A percentile compares a stretch with the other conserved stretches of the same genome.
Evolutionary conservation across 768 basidiomycete species (phyloP).

Genomic region (Hypholoma sublateritium): DNA sequence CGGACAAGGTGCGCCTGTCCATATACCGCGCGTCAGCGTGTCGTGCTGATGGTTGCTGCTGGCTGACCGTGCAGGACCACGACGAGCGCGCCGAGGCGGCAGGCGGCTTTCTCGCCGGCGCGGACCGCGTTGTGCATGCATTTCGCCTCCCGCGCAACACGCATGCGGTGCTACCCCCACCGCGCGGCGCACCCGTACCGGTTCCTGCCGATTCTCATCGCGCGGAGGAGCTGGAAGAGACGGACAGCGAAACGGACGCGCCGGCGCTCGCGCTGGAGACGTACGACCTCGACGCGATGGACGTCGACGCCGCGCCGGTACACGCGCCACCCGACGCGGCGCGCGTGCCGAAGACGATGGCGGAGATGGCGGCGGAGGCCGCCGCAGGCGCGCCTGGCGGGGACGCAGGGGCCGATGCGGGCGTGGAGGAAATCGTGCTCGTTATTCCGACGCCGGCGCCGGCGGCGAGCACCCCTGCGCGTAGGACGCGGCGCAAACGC

Average conservation of each 20-base stretch:
- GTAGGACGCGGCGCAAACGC: neutral
- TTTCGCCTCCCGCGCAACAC: constrained; percentile 69
- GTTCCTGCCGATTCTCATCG: neutral
- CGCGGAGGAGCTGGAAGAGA: constrained; percentile 14
- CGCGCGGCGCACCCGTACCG: neutral
- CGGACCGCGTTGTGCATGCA: constrained; percentile 71
- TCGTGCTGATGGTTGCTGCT: too few relatives aligned
- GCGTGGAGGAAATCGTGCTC: neutral
- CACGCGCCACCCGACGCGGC: constrained; percentile 11
- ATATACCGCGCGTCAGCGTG: too few relatives aligned
- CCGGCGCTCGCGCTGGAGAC: constrained; percentile 25
- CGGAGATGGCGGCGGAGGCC: constrained; percentile 37
- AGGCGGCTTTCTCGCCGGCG: constrained; percentile 71
- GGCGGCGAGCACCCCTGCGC: too few relatives aligned
- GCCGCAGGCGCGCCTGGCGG: neutral
- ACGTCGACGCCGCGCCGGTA: constrained; percentile 34
- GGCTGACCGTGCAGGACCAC: too few relatives aligned
- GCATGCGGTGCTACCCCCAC: constrained; percentile 27
- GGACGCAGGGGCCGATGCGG: neutral
- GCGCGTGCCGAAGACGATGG: constrained; percentile 56
- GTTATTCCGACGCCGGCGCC: constrained; percentile 1
- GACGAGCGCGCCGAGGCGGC: constrained; percentile 26
- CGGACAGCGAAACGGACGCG: constrained; percentile 11
- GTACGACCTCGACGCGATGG: constrained; percentile 39
- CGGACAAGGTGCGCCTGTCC: constrained; percentile 5